These are phyloP conservation scores for Juncus effusus DNA, from an alignment of 176 grass and related monocot genomes.

Conservation along the genomic window DNA sequence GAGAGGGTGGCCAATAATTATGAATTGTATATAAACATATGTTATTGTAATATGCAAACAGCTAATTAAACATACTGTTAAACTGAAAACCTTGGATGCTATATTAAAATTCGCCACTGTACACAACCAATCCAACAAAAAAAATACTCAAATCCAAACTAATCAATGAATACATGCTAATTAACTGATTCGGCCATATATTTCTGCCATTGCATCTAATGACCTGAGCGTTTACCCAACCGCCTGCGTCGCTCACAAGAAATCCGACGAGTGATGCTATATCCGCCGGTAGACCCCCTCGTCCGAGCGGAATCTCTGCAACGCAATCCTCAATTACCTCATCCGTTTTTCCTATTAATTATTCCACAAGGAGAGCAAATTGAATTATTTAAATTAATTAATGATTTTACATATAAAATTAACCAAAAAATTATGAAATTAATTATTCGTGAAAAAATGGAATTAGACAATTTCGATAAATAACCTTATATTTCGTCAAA, in stretches of 20 bases:
- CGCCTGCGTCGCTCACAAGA: slow-evolving; percentile 50
- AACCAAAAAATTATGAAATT: neutral
- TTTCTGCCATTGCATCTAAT: slow-evolving; percentile 54
- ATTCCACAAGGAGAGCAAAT: neutral
- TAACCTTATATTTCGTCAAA: too few species aligned
- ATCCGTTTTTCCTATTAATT: slow-evolving; percentile 39
- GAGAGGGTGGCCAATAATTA: too few species aligned
- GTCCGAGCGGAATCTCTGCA: slow-evolving; percentile 51
- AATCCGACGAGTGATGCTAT: slow-evolving; percentile 56
- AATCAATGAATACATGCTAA: neutral
- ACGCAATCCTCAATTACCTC: slow-evolving; percentile 27
- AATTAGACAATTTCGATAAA: too few species aligned
- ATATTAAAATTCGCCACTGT: too few species aligned
- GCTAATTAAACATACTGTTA: too few species aligned
- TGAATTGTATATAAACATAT: too few species aligned
- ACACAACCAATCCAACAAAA: too few species aligned
- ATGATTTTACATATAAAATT: neutral
- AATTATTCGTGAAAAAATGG: too few species aligned
- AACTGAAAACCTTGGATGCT: too few species aligned
- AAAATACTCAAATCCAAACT: neutral
- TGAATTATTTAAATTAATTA: neutral
- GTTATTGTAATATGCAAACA: too few species aligned
- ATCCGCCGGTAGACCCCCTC: slow-evolving; percentile 38
- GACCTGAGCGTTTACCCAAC: slow-evolving; percentile 64
- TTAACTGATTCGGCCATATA: neutral